Evolutionary conservation across 2,329 filamentous ascomycete species (phyloP), one percentile per base, ranked within the genome.

Genomic region (Scopulariopsis brevicaulis): DNA sequence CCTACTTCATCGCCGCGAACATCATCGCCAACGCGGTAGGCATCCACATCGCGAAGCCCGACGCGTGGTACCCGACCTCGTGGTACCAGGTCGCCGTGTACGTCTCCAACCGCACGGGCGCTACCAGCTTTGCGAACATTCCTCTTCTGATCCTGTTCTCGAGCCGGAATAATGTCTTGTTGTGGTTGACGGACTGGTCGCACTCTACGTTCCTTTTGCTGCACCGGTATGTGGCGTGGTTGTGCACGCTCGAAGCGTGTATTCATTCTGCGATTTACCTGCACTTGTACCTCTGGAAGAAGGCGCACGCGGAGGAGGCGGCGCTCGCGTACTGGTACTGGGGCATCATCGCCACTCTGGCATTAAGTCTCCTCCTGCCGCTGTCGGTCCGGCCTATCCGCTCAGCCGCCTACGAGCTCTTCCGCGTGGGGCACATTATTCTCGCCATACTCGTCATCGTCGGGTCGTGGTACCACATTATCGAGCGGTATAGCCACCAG

Each of bases 181-280:
- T 80, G 0, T 75, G 71, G 66, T 48, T 78, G 1, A 79, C 78
- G 0, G 71, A 76, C 61, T 80, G 77, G 76, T 73, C 69, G 0
- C 73, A 77, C 60, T 70, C 71, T 0, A 80, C 78, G 0, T 80
- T 70, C 56, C 60, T 80, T 3, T 63, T 80, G 0, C 66, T 80
- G 0, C 78, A 82, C 60, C 70, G 77, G 12, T 80, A 75, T 75
- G 65, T 77, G 1, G 77, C 76, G 0, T 65, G 70, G 24, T 67
- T 81, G 8, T 72, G 69, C 28, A 71, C 71, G 1, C 52, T 79
- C 0, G 71, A 82, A 53, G 74, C 72, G 0, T 64, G 73, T 10
- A 53, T 81, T 0, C 79, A 82, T 65, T 73, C 71, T 0, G 65
- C 74, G n/a, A 63, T 77, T 18, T 71, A 68, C 40, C 66, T 79